Evolutionary conservation across 768 basidiomycete species (phyloP), one percentile per base, ranked within the genome.

Genomic region (Auricularia auricula-judae): DNA sequence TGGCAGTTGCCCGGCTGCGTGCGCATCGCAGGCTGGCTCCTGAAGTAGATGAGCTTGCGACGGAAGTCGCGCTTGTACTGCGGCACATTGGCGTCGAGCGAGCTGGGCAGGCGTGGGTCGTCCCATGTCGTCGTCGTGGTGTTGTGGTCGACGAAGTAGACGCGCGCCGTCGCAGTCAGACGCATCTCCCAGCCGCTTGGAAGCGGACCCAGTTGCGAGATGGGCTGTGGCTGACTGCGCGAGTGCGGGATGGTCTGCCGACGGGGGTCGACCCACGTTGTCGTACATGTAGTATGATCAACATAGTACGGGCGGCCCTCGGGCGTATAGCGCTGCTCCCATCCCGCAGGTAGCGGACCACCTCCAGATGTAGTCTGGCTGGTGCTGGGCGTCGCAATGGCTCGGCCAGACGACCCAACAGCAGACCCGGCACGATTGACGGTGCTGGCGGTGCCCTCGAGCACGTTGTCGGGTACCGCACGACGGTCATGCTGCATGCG

Each of bases 81-180:
- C 18, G 97, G 97, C 1, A 98, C 96, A 70, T 97, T 98, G 54
- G 93, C 83, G 74, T 98, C 97, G 66, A 98, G 80, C 51, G 93
- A 91, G 11, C 95, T 97, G 11, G 97, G 97, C 63, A 81, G 70
- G 62, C 97, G 91, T n/a, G 96, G 96, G 74, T 99, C 97, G 74
- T 99, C 97, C 97, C 97, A 99, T 1, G 97, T 99, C 36, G 97
- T 99, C 36, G 97, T 99, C 84, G 98, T 98, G 64, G 97, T 98
- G 78, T 98, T 98, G 79, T 99, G 97, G 75, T 99, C 97, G 63
- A 99, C 97, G 73, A 99, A 99, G 80, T 99, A 99, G 5, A 99
- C 97, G 60, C 97, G 88, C 1, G 97, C 96, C 1, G 97, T 98
- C 3, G 91, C 88, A 3, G 97, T 99, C 62, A 99, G 88, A 58